These are phyloP conservation scores for Candida ovalis DNA, from an alignment of 805 yeast species.

Conservation along the genomic window DNA sequence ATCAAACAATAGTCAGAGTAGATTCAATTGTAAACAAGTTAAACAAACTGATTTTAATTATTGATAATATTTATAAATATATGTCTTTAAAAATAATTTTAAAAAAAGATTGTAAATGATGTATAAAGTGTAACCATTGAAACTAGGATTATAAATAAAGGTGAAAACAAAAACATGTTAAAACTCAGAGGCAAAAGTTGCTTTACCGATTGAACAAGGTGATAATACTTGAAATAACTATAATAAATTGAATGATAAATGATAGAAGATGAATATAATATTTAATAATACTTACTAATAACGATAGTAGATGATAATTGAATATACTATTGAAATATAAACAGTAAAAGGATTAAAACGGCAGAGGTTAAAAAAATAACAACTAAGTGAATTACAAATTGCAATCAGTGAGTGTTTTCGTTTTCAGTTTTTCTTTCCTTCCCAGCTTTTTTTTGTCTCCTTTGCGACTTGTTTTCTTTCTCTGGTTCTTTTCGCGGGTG, in stretches of 20 bases:
- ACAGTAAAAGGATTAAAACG: background rate
- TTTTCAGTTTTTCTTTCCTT: background rate
- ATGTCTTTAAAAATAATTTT: no score
- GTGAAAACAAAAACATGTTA: background rate
- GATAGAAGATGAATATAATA: background rate
- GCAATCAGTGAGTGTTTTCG: background rate
- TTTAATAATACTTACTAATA: background rate
- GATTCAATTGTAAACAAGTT: no score
- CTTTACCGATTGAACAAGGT: background rate
- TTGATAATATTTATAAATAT: no score
- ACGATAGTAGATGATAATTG: background rate
- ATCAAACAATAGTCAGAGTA: no score
- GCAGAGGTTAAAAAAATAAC: background rate
- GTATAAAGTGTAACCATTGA: background rate
- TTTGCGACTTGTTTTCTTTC: background rate
- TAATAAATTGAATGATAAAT: background rate
- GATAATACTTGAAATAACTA: background rate
- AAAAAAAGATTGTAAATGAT: no score
- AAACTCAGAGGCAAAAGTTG: background rate
- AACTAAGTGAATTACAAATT: background rate
- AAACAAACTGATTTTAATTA: no score
- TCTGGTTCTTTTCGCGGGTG: background rate
- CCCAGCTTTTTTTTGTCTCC: background rate
- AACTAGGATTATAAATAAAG: background rate
- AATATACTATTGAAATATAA: background rate